Base-by-base conservation (phyloP, 2,329 filamentous ascomycete species). In the Talaromyces sp. region DNA sequence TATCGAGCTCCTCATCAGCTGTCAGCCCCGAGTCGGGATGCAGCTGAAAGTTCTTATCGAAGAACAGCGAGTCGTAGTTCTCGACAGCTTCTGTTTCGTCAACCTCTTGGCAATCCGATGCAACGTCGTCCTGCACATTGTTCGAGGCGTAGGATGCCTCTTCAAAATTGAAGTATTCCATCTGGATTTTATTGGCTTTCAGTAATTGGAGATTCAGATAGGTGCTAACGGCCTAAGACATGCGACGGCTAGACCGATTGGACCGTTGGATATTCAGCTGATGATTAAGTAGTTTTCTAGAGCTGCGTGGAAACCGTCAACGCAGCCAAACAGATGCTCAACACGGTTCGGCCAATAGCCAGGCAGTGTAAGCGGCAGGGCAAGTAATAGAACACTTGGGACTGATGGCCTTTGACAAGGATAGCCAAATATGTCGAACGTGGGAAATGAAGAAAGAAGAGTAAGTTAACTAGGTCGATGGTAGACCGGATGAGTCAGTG, bases 111-210 rank as follows among this genome's bases (percentile, higher is more conserved):
- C 71, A 70, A 67, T 78, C 69, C 7, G 77, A 81, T 61, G 74
- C 76, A 62, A 76, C 70, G 67, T 81, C 78, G 62, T 79, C 76
- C 22, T 66, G 60, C 27, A 47, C 56, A 52, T 60, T 66, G 31
- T 75, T 71, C 33, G 76, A 75, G 62, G 72, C 74, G 62, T 74
- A 74, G 22, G 79, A 79, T 39, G 80, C 80, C 64, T 78, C 76
- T 66, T 82, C 78, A 66, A 82, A 82, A 66, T 82, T 75, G 67
- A 82, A 82, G 71, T 80, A 82, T 69, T 82, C 80, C 80, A 82
- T 80, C 41, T 27, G 54, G 27, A 52, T 69, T 13, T 48, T 7
- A 37, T 37, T 61, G 43, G 43, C n/a, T 56, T 37, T 14, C 16
- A 37, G 33, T n/a, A 56, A 37, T 52, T 16, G 43, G 9, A 19